Evolutionary conservation across 2,329 filamentous ascomycete species (phyloP), one percentile per base, ranked within the genome.

Genomic region (Colletotrichum limetticola): DNA sequence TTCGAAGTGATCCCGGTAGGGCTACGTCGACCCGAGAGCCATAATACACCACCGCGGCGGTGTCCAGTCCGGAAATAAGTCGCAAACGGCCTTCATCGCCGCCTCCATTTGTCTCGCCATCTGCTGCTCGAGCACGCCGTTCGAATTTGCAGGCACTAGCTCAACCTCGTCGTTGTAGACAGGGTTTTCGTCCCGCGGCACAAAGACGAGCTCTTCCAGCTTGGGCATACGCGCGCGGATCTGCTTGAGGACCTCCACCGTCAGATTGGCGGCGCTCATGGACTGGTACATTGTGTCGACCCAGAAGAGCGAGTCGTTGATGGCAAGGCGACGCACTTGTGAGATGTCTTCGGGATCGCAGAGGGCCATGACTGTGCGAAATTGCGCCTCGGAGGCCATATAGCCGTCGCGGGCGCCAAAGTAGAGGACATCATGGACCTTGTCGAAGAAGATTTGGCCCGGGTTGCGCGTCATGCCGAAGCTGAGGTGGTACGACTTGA

Each of bases 361-460:
- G 76, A 87, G 80, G 64, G 82, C 78, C 78, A 87, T 81, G 76
- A 83, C 83, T 16, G 84, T 85, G 63, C 82, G 81, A 68, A 88
- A 84, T 74, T 87, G 83, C 6, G 85, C 81, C 68, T 84, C 82
- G 63, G 85, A 81, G 24, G 83, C 84, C 82, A 85, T 85, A 78
- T 82, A 84, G 64, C 85, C 85, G 30, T 83, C 77, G 37, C 83
- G 80, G 12, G 83, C 81, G 46, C 85, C 86, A 74, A 88, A 87
- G 76, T 85, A 88, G 64, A 88, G 79, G n/a, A 86, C 81, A 71
- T 88, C 86, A 62, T 76, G 76, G 16, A 75, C 64, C 0, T 82
- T 79, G 72, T 85, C 83, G 76, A 88, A 84, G 74, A 83, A 82
- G 37, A 87, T 78, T 60, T 82, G 81, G 35, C 85, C 84, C 5